Evolutionary conservation across 768 basidiomycete genomes (phyloP).

Genomic region (Pisolithus albus): DNA sequence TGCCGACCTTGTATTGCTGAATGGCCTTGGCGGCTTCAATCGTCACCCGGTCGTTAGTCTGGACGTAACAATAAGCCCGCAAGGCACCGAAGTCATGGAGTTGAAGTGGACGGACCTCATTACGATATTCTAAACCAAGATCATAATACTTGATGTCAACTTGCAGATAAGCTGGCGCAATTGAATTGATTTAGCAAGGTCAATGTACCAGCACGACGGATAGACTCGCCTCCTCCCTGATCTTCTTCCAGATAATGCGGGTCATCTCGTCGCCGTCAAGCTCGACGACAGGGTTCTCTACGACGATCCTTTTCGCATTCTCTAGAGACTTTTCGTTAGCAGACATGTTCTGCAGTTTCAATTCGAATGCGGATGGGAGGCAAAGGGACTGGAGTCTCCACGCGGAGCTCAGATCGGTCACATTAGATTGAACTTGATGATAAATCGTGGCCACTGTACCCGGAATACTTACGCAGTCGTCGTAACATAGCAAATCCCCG

Average conservation of each 20-base stretch:
- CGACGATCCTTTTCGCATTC: slow-evolving; percentile 55
- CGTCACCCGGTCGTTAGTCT: slow-evolving; percentile 94
- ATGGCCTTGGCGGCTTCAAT: slow-evolving; percentile 93
- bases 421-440: not conserved
- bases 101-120: slow-evolving; percentile 48
- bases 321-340: slow-evolving; percentile 10
- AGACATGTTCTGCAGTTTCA: slow-evolving; percentile 3
- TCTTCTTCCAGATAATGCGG: slow-evolving; percentile 98
- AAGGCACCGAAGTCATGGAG: not conserved
- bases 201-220: not conserved
- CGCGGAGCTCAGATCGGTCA: not conserved
- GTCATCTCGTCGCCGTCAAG: slow-evolving; percentile 99
- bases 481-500: slow-evolving; percentile 25
- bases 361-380: not conserved
- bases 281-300: slow-evolving; percentile 87
- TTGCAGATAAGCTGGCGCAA: slow-evolving; percentile 73
- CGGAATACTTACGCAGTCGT: slow-evolving; percentile 22
- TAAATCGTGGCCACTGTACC: not conserved
- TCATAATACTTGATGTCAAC: slow-evolving; percentile 98
- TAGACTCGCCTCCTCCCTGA: slow-evolving; percentile 76
- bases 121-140: slow-evolving; percentile 90
- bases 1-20: slow-evolving; percentile 88
- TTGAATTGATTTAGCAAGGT: not conserved
- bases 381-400: too few species aligned
- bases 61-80: slow-evolving; percentile 3